Percentiles rank a stretch among this genome's conserved stretches.
These are phyloP conservation scores for Paracamarosporium sp. DNA, from an alignment of 2,329 filamentous ascomycete species.

Conservation along the genomic window DNA sequence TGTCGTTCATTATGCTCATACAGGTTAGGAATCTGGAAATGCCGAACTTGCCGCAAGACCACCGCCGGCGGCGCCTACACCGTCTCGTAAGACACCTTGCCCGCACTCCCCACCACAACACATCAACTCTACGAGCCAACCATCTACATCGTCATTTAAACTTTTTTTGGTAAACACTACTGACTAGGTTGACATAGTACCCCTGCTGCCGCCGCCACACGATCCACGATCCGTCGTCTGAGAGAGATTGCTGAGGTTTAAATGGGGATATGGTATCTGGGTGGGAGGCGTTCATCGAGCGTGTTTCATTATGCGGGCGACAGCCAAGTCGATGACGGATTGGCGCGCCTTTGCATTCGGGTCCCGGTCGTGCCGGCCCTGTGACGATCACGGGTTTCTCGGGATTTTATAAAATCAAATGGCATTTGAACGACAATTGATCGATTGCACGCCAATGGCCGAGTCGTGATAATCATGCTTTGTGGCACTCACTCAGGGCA, in stretches of 20 bases:
- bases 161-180: constrained; percentile 15
- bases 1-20: neutral
- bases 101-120: neutral
- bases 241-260: constrained; percentile 97
- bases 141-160: neutral
- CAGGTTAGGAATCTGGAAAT: constrained; percentile 86
- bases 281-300: constrained; percentile 43
- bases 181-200: constrained; percentile 65
- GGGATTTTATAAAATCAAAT: constrained; percentile 44
- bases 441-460: neutral
- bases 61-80: constrained; percentile 93
- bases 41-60: constrained; percentile 93
- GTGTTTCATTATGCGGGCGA: constrained; percentile 42
- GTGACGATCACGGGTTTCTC: constrained; percentile 42
- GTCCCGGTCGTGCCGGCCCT: constrained; percentile 43
- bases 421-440: constrained; percentile 37
- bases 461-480: neutral
- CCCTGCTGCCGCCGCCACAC: constrained; percentile 89
- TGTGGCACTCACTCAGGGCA: neutral
- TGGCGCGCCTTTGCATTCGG: constrained; percentile 38
- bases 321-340: constrained; percentile 29
- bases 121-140: neutral
- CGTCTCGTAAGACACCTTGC: constrained; percentile 76
- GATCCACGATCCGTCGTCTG: constrained; percentile 95
- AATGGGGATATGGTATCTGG: constrained; percentile 40